Percentiles rank a stretch among this genome's conserved stretches.
phyloP scores from a whole-genome alignment of 2,329 filamentous ascomycete species.

The Cladophialophora psammophila region DNA sequence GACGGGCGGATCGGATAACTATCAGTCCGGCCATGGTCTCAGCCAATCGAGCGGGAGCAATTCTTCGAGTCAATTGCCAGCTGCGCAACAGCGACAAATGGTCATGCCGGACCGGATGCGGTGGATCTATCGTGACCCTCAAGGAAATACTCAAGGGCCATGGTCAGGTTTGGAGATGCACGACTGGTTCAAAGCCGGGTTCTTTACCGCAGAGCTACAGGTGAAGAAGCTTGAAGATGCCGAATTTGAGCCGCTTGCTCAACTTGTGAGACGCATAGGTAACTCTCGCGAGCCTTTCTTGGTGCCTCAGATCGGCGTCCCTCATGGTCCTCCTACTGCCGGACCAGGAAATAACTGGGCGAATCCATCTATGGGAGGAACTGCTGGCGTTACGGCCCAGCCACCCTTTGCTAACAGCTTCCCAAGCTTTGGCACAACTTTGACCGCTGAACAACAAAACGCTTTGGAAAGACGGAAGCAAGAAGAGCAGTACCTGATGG shows the following conservation, averaged over 20 bases:
- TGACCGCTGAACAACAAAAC: slow-evolving; percentile 98
- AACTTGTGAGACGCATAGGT: slow-evolving; percentile 92
- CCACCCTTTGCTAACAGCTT: slow-evolving; percentile 93
- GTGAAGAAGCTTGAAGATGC: slow-evolving; percentile 94
- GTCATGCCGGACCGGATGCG: slow-evolving; percentile 99
- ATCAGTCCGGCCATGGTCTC: slow-evolving; percentile 46
- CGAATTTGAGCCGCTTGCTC: slow-evolving; percentile 93
- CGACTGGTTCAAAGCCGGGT: slow-evolving; percentile 99
- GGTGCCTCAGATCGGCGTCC: slow-evolving; percentile 94
- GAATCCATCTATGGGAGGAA: slow-evolving; percentile 58
- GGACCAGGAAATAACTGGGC: slow-evolving; percentile 41
- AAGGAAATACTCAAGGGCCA: slow-evolving; percentile 88
- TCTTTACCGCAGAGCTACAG: slow-evolving; percentile 92
- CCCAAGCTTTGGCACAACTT: slow-evolving; percentile 92
- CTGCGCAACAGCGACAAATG: slow-evolving; percentile 81
- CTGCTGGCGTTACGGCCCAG: slow-evolving; percentile 68
- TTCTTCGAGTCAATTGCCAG: slow-evolving; percentile 64
- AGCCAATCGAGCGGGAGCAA: slow-evolving; percentile 43
- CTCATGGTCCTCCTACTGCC: slow-evolving; percentile 71
- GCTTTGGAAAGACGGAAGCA: slow-evolving; percentile 95
- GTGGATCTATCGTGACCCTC: slow-evolving; percentile 97
- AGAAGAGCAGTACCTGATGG: slow-evolving; percentile 96
- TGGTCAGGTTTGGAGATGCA: slow-evolving; percentile 99
- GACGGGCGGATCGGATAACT: slow-evolving; percentile 26
- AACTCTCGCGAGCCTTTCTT: slow-evolving; percentile 98